These are phyloP conservation scores for Lentinus tigrinus DNA, from an alignment of 768 basidiomycete genomes.

Conservation along the genomic window DNA sequence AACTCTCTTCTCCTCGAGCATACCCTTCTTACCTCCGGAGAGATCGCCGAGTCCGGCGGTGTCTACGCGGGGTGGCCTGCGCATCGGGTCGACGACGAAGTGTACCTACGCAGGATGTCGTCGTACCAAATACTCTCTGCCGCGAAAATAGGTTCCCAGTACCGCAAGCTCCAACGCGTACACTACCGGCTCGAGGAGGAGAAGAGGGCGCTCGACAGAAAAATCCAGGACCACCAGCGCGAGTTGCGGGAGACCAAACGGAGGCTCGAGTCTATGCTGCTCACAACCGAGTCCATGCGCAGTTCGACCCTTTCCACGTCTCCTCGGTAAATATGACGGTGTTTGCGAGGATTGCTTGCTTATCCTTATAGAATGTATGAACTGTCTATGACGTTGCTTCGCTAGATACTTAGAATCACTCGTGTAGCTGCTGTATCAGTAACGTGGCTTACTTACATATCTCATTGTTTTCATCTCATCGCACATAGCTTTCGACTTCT, in stretches of 20 bases:
- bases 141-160: slow-evolving; percentile 6
- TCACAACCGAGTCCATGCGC: not conserved
- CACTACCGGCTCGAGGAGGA: slow-evolving; percentile 10
- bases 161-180: slow-evolving; percentile 13
- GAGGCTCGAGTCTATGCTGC: slow-evolving; percentile 11
- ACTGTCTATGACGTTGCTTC: not conserved
- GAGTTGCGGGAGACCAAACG: slow-evolving; percentile 11
- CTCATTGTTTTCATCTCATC: too few relatives aligned
- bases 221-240: slow-evolving; percentile 8
- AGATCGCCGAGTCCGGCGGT: slow-evolving; percentile 42
- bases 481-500: too few relatives aligned
- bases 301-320: not conserved
- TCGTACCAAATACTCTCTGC: slow-evolving; percentile 5
- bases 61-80: slow-evolving; percentile 50
- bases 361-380: not conserved
- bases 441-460: not conserved
- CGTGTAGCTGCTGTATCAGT: not conserved
- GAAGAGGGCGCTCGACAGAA: slow-evolving; percentile 8
- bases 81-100: slow-evolving; percentile 25
- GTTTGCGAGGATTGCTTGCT: not conserved
- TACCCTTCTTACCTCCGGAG: slow-evolving; percentile 46
- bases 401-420: too few relatives aligned
- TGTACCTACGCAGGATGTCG: slow-evolving; percentile 7
- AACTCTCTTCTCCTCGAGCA: slow-evolving; percentile 49
- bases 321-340: too few relatives aligned